These are phyloP conservation scores for Teratosphaeria viscida DNA, from an alignment of 2,329 filamentous ascomycete genomes.

Conservation along the genomic window DNA sequence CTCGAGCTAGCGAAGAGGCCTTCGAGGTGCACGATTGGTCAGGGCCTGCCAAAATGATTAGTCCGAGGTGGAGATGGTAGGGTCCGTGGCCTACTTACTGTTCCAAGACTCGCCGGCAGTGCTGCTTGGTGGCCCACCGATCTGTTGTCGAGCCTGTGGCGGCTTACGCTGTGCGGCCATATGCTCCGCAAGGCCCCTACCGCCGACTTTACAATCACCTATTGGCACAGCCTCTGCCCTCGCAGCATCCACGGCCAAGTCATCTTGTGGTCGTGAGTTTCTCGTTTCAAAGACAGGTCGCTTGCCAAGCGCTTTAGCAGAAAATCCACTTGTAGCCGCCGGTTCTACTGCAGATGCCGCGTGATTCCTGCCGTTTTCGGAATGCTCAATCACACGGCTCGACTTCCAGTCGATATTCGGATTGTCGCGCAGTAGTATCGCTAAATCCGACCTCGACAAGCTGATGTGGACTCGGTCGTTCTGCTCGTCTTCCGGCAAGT, in stretches of 20 bases:
- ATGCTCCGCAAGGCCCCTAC: background rate
- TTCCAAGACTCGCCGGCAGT: background rate
- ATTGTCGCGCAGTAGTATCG: background rate
- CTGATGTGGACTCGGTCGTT: background rate
- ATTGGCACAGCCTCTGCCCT: background rate
- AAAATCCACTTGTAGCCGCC: background rate
- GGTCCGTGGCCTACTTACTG: background rate
- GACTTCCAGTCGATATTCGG: background rate
- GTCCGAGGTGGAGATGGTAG: background rate
- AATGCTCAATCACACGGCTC: background rate
- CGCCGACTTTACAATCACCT: background rate
- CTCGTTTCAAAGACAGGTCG: background rate
- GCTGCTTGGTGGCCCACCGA: background rate
- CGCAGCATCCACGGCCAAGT: background rate
- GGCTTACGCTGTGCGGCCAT: background rate
- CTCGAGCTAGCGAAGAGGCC: background rate
- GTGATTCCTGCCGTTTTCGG: background rate
- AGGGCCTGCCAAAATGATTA: background rate
- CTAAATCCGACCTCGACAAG: background rate
- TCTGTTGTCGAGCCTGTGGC: background rate
- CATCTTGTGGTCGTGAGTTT: background rate
- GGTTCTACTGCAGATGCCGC: background rate
- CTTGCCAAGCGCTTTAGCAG: background rate
- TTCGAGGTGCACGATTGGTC: background rate
- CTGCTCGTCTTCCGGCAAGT: background rate